Evolutionary conservation across 305 asterid genomes (phyloP).

Genomic region (Ilex paraguariensis): DNA sequence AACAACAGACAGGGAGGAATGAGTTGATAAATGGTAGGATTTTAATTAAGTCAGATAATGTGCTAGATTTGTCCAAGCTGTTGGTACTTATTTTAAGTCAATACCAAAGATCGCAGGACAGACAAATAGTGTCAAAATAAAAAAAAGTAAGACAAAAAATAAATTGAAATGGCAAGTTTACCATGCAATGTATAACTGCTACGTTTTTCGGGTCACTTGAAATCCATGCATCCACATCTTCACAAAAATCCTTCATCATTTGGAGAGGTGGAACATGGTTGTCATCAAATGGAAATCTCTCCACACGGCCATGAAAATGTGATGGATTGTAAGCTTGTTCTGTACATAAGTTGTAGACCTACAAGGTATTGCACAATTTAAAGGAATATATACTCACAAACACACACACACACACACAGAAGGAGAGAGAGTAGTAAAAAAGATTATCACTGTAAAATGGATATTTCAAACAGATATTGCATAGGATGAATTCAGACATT

Average conservation of each 20-base stretch:
- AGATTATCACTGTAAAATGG: too few species aligned
- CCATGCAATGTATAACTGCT: slow-evolving; percentile 88
- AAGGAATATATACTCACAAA: too few species aligned
- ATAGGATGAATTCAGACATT: too few species aligned
- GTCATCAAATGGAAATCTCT: slow-evolving; percentile 79
- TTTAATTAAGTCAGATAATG: too few species aligned
- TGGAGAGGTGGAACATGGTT: slow-evolving; percentile 69
- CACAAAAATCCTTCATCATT: slow-evolving; percentile 75
- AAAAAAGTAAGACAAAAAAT: background rate
- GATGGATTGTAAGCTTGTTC: slow-evolving; percentile 60
- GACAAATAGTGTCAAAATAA: background rate
- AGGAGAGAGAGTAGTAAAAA: background rate
- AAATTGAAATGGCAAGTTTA: slow-evolving; percentile 13
- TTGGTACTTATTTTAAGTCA: too few species aligned
- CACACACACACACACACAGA: too few species aligned
- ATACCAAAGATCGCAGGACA: too few species aligned
- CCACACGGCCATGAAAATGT: slow-evolving; percentile 67
- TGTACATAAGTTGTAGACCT: slow-evolving; percentile 83
- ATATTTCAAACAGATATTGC: too few species aligned
- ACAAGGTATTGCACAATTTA: slow-evolving; percentile 6
- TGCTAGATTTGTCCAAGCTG: too few species aligned
- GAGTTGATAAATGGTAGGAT: too few species aligned
- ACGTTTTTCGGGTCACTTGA: slow-evolving; percentile 58
- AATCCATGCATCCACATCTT: slow-evolving; percentile 70
- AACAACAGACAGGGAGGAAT: too few species aligned